phyloP scores from a whole-genome alignment of 148 eudicot genomes.

The Hydrangea macrophylla region DNA sequence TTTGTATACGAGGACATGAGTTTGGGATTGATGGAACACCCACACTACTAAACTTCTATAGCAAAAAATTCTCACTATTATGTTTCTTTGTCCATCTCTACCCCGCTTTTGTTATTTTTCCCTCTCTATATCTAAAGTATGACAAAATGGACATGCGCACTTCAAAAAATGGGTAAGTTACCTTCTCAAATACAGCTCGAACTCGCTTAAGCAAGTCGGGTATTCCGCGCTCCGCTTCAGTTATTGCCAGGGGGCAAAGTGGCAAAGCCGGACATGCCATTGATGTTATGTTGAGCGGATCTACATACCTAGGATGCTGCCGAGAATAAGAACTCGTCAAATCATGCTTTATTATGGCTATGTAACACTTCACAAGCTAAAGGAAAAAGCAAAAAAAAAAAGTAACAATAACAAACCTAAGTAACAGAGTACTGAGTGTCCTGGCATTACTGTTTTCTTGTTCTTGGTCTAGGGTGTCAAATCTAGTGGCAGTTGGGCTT shows the following conservation, averaged over 20 bases:
- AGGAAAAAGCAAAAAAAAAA: not conserved
- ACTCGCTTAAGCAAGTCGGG: slow-evolving; percentile 89
- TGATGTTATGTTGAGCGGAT: slow-evolving; percentile 88
- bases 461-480: not conserved
- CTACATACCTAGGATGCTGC: slow-evolving; percentile 77
- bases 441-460: not conserved
- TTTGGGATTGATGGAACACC: too few species aligned
- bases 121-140: too few species aligned
- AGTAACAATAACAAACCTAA: not conserved
- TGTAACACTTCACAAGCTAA: slow-evolving; percentile 11
- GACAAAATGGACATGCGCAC: too few species aligned
- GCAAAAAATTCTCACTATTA: too few species aligned
- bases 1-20: too few species aligned
- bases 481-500: not conserved
- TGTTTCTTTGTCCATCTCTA: too few species aligned
- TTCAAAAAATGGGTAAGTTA: slow-evolving; percentile 20
- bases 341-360: not conserved
- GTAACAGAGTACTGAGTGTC: not conserved
- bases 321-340: slow-evolving; percentile 13
- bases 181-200: slow-evolving; percentile 92
- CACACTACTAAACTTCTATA: too few species aligned
- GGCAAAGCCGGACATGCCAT: slow-evolving; percentile 99
- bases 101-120: too few species aligned
- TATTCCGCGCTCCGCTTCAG: slow-evolving; percentile 97
- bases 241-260: slow-evolving; percentile 89